phyloP scores from a whole-genome alignment of 2,329 filamentous ascomycete species.

The Trichocomaceae sp. region DNA sequence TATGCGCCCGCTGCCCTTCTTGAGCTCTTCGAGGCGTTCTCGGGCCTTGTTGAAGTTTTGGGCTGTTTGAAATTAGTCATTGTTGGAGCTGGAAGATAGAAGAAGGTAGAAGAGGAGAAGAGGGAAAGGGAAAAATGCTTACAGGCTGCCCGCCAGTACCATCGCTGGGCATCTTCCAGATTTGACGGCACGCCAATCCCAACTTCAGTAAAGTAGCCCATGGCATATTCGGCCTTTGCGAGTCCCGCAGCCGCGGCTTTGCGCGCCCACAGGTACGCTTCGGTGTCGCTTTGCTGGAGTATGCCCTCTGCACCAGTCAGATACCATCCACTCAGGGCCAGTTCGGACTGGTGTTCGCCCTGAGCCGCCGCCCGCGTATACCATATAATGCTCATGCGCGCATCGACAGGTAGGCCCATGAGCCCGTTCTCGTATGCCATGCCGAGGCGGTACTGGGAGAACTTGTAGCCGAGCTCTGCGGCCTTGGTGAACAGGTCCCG shows the following conservation, averaged over 20 bases:
- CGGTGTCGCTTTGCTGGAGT: conserved; percentile 83
- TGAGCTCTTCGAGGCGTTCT: conserved; percentile 86
- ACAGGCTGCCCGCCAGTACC: conserved; percentile 98
- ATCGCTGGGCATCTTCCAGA: conserved; percentile 90
- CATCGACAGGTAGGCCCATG: conserved; percentile 74
- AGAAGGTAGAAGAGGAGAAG: background rate
- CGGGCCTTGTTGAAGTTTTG: conserved; percentile 93
- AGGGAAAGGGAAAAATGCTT: conserved; percentile 41
- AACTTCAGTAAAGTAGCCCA: conserved; percentile 95
- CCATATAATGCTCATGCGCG: conserved; percentile 82
- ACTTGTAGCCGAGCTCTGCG: conserved; percentile 86
- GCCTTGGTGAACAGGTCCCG: conserved; percentile 77
- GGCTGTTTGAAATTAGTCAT: conserved; percentile 48
- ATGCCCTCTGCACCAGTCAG: conserved; percentile 84
- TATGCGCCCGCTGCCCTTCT: conserved; percentile 65
- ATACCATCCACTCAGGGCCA: conserved; percentile 86
- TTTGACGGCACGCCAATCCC: conserved; percentile 84
- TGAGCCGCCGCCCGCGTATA: conserved; percentile 87
- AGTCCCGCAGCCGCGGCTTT: conserved; percentile 85
- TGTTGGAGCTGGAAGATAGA: background rate
- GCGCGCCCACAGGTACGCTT: conserved; percentile 93
- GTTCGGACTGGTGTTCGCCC: conserved; percentile 87
- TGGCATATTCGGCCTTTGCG: conserved; percentile 92
- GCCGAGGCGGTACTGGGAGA: conserved; percentile 84
- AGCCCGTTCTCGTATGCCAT: conserved; percentile 84